Evolutionary conservation across 1,284 basidiomycete genomes (phyloP), one percentile per base, ranked within the genome.

Genomic region (Trichosporon ovoides): DNA sequence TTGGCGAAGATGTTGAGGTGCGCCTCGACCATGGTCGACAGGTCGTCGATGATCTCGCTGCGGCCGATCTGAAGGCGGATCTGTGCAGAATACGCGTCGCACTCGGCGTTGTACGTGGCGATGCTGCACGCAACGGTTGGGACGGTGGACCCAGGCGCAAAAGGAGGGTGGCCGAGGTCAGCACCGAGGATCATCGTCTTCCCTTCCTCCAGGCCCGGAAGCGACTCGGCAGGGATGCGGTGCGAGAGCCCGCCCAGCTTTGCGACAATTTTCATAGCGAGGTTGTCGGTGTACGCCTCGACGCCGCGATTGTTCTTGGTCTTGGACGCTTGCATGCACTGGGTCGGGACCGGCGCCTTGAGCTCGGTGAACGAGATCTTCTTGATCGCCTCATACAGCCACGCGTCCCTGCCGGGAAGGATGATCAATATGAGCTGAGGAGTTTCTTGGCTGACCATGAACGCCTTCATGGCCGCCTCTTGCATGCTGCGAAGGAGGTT

Each of bases 191-290:
- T 57, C 70, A 72, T 72, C 13, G 70, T 72, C 59, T 65, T 67
- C 5, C 69, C 68, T 13, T 40, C 35, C 14, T 65, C 61, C 33
- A 76, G 75, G 35, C 69, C 67, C 2, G 74, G 74, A 11, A 74
- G 69, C 58, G 74, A 78, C 46, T 60, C 59, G 24, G 66, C 49
- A 1, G 67, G 65, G 24, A 77, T 60, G 28, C 65, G 66, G 59
- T 75, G 75, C 38, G 79, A 80, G 40, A 74, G 57, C n/a, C 79
- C 80, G 14, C 75, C 74, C 34, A 80, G 70, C 70, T 81, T 81
- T 62, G 71, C 68, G 37, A 68, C 67, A 38, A 71, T 68, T 67
- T 71, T 70, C 70, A 72, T 72, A 18, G 63, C 66, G 19, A 72
- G 52, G 61, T 80, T 80, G 40, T 73, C 77, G 7, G 73, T 74